A percentile compares a stretch with the other conserved stretches of the same genome.
Evolutionary conservation across 164 flowering plant species (phyloP).

Genomic region (Nelumbo lutea): DNA sequence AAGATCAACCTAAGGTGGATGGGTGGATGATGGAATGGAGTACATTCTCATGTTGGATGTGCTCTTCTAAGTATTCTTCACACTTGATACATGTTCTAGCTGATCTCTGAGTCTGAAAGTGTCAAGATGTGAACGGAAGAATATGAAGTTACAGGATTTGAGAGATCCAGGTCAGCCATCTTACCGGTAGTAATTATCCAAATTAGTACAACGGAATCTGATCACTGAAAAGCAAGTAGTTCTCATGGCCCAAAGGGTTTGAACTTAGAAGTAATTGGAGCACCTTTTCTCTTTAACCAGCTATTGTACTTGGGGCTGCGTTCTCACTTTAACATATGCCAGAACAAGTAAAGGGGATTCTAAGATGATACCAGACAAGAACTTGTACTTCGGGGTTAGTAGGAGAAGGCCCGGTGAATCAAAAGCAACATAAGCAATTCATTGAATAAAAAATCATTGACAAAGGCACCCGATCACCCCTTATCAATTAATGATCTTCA

Average conservation of each 20-base stretch:
- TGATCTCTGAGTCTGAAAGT: slow-evolving; percentile 1
- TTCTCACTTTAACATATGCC: slow-evolving; percentile 73
- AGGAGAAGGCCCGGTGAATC: slow-evolving; percentile 65
- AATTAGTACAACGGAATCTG: slow-evolving; percentile 31
- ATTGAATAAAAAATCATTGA: slow-evolving; percentile 13
- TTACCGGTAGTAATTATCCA: neutral
- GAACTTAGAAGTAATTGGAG: slow-evolving; percentile 41
- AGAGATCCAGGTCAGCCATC: neutral
- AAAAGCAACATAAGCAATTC: slow-evolving; percentile 31
- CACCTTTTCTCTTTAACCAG: slow-evolving; percentile 60
- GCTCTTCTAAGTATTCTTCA: slow-evolving; percentile 1
- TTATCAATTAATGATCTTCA: slow-evolving; percentile 49
- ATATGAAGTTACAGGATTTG: neutral
- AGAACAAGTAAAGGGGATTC: slow-evolving; percentile 66
- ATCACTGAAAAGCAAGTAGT: slow-evolving; percentile 18
- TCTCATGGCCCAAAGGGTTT: slow-evolving; percentile 47
- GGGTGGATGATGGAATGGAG: no score
- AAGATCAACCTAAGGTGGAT: no score
- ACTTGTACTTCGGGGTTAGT: slow-evolving; percentile 26
- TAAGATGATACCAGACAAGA: slow-evolving; percentile 52
- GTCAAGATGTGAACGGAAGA: neutral
- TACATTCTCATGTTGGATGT: no score
- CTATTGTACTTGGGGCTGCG: slow-evolving; percentile 59
- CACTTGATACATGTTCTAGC: neutral
- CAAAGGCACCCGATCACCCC: slow-evolving; percentile 40